Base-by-base conservation (phyloP, 768 basidiomycete species). In the Lentinula sp. region DNA sequence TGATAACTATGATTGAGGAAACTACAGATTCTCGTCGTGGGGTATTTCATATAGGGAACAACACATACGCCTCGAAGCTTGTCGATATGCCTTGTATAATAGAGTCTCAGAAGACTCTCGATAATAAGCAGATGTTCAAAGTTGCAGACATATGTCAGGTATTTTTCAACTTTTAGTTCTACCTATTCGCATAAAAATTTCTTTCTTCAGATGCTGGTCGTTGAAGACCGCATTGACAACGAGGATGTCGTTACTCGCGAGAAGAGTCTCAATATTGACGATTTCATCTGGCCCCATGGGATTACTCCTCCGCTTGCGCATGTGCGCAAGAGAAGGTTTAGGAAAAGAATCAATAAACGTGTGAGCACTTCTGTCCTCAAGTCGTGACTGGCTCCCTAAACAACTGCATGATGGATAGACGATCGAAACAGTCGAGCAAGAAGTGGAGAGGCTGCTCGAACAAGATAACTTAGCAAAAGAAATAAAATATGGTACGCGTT, bases 101-200 rank as follows among this genome's bases (percentile, higher is more conserved):
- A 64, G 97, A 99, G 70, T 85, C 92, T 11, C 95, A 98, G 73
- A 98, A 98, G 79, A 94, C 96, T 1, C 74, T 96, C 54, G 97
- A 98, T 74, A 91, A 88, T 71, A 94, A 95, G 71, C 94, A 97
- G 69, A 89, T 97, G 85, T 97, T 98, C 80, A 99, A 99, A 74
- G 92, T 95, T 5, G 95, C 95, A 42, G 97, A 99, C 71, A 96
- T 99, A 75, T 96, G 92, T 76, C 95, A 97, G 84, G 93, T 94
- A 66, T 66, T 67, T 64, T 8, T 61, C 54, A 58, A 58, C 21
- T 52, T 50, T 53, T 40, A 23, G 55, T 42, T 40, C 51, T 50
- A 46, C 63, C 9, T 54, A 10, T 28, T 42, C 40, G 55, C 16
- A 15, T 54, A 1, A 40, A 18, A 32, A 28, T 34, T 15, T 2